Conservation (phyloP, 352 stramenopile species). For the Blastocystis sp. region DNA sequence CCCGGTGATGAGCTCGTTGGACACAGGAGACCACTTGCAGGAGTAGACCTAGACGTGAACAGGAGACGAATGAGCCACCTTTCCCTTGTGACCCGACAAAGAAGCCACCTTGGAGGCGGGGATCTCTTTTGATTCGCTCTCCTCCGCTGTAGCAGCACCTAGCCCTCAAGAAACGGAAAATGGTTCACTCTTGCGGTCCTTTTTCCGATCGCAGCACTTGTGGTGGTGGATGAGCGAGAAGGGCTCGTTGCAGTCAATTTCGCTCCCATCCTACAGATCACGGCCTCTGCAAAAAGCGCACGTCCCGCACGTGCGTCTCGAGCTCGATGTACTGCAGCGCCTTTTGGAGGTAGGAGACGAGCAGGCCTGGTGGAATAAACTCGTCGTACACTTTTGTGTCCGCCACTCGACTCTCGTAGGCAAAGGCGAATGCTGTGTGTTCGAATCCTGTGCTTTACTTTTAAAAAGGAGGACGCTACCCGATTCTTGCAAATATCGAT, state of each 20-base stretch:
- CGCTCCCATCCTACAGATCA: slow-evolving; percentile 48
- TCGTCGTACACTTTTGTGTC: slow-evolving; percentile 66
- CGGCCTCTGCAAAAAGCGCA: neutral
- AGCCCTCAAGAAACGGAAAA: neutral
- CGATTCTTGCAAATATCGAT: slow-evolving; percentile 66
- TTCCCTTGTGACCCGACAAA: slow-evolving; percentile 24
- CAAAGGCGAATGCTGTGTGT: slow-evolving; percentile 66
- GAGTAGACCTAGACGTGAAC: slow-evolving; percentile 51
- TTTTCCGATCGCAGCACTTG: slow-evolving; percentile 43
- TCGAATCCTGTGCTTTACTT: slow-evolving; percentile 52
- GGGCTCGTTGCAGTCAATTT: slow-evolving; percentile 61
- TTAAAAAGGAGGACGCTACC: neutral
- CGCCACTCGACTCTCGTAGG: slow-evolving; percentile 53
- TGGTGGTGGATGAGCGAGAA: slow-evolving; percentile 66
- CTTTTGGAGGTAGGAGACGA: slow-evolving; percentile 60
- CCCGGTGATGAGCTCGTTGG: slow-evolving; percentile 36
- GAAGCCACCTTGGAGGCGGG: slow-evolving; percentile 5
- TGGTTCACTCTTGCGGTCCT: neutral
- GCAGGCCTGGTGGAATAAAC: slow-evolving; percentile 38
- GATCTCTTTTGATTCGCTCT: slow-evolving; percentile 51
- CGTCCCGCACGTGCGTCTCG: slow-evolving; percentile 55
- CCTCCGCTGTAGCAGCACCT: neutral
- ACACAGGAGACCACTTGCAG: slow-evolving; percentile 22
- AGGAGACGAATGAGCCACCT: neutral
- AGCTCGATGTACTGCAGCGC: slow-evolving; percentile 67